Conservation (phyloP, 148 eudicot genomes). For the Selenicereus undatus region DNA sequence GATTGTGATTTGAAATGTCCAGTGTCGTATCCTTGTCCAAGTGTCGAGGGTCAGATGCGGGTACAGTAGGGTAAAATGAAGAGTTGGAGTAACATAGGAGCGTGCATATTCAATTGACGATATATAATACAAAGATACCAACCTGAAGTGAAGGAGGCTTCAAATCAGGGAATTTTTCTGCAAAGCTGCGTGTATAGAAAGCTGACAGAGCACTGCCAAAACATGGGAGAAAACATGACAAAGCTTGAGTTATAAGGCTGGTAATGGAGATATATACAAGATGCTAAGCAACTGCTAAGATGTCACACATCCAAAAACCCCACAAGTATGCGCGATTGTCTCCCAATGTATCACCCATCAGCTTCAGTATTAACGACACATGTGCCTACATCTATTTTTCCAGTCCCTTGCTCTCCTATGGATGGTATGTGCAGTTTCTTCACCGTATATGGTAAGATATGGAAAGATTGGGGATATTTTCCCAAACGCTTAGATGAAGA, state of each 20-base stretch:
- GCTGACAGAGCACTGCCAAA: constrained; percentile 89
- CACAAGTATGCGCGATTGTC: background rate
- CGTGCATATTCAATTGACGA: constrained; percentile 7
- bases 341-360: background rate
- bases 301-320: background rate
- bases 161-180: constrained; percentile 59
- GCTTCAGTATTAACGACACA: background rate
- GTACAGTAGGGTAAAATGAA: too few relatives aligned
- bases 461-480: background rate
- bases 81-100: background rate
- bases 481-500: background rate
- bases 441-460: background rate
- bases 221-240: constrained; percentile 14
- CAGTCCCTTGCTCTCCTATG: background rate
- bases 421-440: background rate
- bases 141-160: constrained; percentile 97
- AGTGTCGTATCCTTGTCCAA: too few relatives aligned
- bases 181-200: constrained; percentile 82
- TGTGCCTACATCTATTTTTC: background rate
- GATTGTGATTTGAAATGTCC: too few relatives aligned
- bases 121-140: constrained; percentile 6
- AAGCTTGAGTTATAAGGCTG: background rate
- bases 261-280: background rate
- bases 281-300: background rate
- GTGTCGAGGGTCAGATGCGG: too few relatives aligned